Percentiles rank a stretch among this genome's conserved stretches.
Conservation (phyloP, 1,139 yeast genomes). For the Suhomyces wounanorum region DNA sequence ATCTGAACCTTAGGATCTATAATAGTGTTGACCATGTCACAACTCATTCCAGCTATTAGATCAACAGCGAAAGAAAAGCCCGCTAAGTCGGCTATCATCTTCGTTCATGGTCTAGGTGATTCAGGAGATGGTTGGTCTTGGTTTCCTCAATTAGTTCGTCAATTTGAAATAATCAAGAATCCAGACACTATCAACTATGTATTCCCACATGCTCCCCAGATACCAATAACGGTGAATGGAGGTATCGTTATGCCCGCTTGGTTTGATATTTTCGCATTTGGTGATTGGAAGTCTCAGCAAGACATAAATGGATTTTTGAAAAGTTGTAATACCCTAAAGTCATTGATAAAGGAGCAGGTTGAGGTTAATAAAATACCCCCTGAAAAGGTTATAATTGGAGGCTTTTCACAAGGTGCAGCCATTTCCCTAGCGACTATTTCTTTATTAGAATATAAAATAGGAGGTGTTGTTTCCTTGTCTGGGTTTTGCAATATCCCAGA, state of each 20-base stretch:
- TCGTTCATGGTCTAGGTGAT: slow-evolving; percentile 92
- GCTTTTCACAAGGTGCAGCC: slow-evolving; percentile 95
- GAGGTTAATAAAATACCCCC: slow-evolving; percentile 60
- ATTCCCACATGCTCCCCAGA: slow-evolving; percentile 84
- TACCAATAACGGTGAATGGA: slow-evolving; percentile 67
- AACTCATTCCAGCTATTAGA: slow-evolving; percentile 34
- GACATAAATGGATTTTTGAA: slow-evolving; percentile 68
- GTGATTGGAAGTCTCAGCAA: slow-evolving; percentile 47
- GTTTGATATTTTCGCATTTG: slow-evolving; percentile 76
- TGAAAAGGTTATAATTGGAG: slow-evolving; percentile 80
- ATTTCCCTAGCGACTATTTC: slow-evolving; percentile 60
- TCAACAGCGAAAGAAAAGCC: slow-evolving; percentile 47
- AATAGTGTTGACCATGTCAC: slow-evolving; percentile 1
- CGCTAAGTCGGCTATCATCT: slow-evolving; percentile 62
- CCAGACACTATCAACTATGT: slow-evolving; percentile 69
- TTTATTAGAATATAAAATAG: slow-evolving; percentile 59
- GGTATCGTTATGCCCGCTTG: slow-evolving; percentile 79
- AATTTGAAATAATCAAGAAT: slow-evolving; percentile 44
- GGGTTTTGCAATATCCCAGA: slow-evolving; percentile 70
- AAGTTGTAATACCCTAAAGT: slow-evolving; percentile 54
- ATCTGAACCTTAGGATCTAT: background rate
- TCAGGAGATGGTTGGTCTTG: slow-evolving; percentile 88
- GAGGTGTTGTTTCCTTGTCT: slow-evolving; percentile 75
- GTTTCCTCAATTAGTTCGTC: slow-evolving; percentile 54
- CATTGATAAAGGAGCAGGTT: slow-evolving; percentile 62